Percentiles rank a stretch among this genome's conserved stretches.
Conservation (phyloP, 176 grass and related monocot species). For the sorghum (Sorghum bicolor) region Sorghum_bicolor_NCBIv3 NC_012870.2:19054001-19054500, state of each 20-base stretch:
- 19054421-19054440: neutral
- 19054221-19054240: neutral
- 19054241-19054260: slow-evolving; percentile 16
- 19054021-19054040: slow-evolving; percentile 13
- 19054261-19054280: neutral
- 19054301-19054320: neutral
- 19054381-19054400: neutral
- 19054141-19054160: neutral
- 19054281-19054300: neutral
- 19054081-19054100: neutral
- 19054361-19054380: neutral
- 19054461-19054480: too few species aligned
- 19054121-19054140: neutral
- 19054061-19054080: neutral
- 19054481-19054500: too few species aligned
- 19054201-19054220: neutral
- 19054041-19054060: slow-evolving; percentile 17
- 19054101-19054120: neutral
- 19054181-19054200: neutral
- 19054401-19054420: neutral
- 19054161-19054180: slow-evolving; percentile 7
- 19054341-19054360: neutral
- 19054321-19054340: neutral
- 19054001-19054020: slow-evolving; percentile 13
- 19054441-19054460: too few species aligned